Conservation (phyloP, 768 basidiomycete species). For the Leccinum olivaceopallidum region DNA sequence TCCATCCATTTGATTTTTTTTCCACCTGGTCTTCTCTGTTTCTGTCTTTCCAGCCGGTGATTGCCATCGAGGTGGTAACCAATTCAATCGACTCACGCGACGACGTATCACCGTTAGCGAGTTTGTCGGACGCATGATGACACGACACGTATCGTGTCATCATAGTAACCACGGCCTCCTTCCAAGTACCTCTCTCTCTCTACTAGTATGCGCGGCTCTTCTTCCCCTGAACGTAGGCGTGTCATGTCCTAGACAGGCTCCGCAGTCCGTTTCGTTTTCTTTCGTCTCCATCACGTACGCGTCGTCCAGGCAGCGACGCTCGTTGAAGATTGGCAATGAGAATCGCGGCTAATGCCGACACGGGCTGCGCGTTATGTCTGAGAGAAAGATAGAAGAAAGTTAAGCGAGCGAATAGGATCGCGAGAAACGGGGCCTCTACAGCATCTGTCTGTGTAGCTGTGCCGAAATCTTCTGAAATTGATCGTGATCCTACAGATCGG, state of each 20-base stretch:
- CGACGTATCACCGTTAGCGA: neutral
- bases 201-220: neutral
- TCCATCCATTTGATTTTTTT: neutral
- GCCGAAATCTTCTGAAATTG: neutral
- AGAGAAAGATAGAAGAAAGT: neutral
- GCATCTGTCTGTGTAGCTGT: neutral
- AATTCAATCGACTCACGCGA: neutral
- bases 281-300: neutral
- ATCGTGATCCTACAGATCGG: neutral
- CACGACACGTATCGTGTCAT: neutral
- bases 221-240: neutral
- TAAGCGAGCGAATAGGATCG: slow-evolving; percentile 5
- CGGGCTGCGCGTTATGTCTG: neutral
- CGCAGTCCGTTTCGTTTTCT: neutral
- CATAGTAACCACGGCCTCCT: neutral
- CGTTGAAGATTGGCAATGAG: neutral
- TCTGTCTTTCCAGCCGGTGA: neutral
- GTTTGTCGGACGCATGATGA: neutral
- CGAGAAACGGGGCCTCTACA: neutral
- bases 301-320: neutral
- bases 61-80: neutral
- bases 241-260: neutral
- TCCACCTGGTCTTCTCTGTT: neutral
- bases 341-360: neutral
- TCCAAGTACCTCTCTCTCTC: too few species aligned